Evolutionary conservation across 306 rosid species (phyloP).

Genomic region (Pterocarpus macrocarpus): DNA sequence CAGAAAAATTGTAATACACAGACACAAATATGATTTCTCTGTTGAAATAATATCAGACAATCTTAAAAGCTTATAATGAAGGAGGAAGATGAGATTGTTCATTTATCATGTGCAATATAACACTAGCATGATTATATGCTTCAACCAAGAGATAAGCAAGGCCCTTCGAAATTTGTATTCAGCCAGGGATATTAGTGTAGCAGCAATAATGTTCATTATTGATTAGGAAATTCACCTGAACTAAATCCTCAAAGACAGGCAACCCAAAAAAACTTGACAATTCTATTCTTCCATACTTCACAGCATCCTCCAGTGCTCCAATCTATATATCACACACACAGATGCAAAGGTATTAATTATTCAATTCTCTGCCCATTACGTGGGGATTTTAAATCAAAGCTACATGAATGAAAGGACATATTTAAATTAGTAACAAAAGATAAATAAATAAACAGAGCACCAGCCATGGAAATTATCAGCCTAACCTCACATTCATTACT

Average conservation of each 20-base stretch:
- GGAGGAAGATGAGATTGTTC: background rate
- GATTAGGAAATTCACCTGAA: constrained; percentile 67
- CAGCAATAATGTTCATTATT: background rate
- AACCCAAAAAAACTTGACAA: constrained; percentile 73
- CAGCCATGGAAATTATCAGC: constrained; percentile 28
- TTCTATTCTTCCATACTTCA: constrained; percentile 82
- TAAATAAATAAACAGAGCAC: constrained; percentile 14
- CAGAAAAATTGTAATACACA: background rate
- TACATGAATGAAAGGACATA: background rate
- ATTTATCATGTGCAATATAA: constrained; percentile 10
- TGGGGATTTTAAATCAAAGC: constrained; percentile 33
- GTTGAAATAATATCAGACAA: background rate
- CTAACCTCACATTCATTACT: constrained; percentile 13
- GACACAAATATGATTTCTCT: background rate
- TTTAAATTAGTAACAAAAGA: constrained; percentile 2
- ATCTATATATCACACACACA: constrained; percentile 59
- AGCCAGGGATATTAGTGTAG: background rate
- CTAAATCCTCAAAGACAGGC: constrained; percentile 76
- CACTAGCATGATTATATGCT: constrained; percentile 32
- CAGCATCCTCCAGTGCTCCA: constrained; percentile 92
- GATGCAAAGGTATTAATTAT: background rate
- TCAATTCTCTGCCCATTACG: constrained; percentile 10
- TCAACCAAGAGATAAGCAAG: background rate
- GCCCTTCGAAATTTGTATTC: background rate
- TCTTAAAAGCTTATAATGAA: constrained; percentile 20